A percentile compares a stretch with the other conserved stretches of the same genome.
Evolutionary conservation across 2,329 filamentous ascomycete species (phyloP).

Genomic region (Chrysoporthe puriensis): DNA sequence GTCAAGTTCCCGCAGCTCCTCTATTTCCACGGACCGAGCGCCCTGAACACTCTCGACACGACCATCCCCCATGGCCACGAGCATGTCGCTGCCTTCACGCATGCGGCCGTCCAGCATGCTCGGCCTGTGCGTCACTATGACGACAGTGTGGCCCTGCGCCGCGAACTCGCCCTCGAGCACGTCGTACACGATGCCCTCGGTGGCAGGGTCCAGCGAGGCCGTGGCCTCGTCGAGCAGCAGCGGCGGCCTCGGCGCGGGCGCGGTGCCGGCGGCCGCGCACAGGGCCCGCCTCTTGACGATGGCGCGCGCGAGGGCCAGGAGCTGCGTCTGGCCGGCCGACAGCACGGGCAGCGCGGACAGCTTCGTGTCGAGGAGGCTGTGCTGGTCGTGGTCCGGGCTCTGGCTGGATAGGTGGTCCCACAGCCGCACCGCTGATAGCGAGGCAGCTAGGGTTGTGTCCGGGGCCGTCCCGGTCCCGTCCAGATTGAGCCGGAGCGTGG

Average conservation of each 20-base stretch:
- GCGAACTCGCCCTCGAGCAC: constrained; percentile 31
- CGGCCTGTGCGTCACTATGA: constrained; percentile 34
- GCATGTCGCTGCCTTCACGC: constrained; percentile 25
- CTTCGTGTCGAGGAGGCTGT: constrained; percentile 37
- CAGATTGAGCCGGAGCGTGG: constrained; percentile 51
- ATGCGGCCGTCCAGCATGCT: constrained; percentile 17
- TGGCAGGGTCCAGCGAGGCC: constrained; percentile 31
- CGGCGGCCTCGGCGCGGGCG: constrained; percentile 31
- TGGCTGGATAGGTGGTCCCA: constrained; percentile 25
- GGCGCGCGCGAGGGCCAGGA: constrained; percentile 48
- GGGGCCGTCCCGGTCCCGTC: constrained; percentile 44
- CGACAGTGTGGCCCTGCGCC: constrained; percentile 29
- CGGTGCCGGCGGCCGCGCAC: neutral
- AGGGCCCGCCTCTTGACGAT: constrained; percentile 39
- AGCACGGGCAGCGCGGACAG: constrained; percentile 28
- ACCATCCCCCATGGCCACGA: constrained; percentile 31
- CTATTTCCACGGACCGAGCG: neutral
- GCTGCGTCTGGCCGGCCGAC: constrained; percentile 47
- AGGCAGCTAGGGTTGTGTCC: constrained; percentile 44
- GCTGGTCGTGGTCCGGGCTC: constrained; percentile 24
- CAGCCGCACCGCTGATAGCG: constrained; percentile 41
- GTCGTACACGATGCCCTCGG: constrained; percentile 27
- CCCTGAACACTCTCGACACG: constrained; percentile 18
- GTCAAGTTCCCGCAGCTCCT: constrained; percentile 3
- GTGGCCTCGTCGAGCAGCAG: constrained; percentile 45